Conservation (phyloP, 139 green algal genomes). For the Auxenochlorella pyrenoidosa region DNA sequence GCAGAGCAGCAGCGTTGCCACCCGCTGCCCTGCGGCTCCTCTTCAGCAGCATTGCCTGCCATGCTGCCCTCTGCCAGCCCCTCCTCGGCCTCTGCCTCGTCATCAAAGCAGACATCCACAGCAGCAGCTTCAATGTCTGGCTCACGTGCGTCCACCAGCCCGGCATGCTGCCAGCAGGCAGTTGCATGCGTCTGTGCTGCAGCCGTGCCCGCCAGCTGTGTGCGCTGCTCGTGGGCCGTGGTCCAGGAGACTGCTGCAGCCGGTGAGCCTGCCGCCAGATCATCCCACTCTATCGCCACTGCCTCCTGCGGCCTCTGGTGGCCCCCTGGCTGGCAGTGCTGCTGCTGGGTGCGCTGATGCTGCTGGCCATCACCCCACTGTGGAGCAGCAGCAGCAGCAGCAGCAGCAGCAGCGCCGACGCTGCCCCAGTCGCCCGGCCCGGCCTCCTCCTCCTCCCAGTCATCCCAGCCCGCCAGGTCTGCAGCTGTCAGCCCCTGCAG, state of each 20-base stretch:
- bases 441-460: slow-evolving; percentile 7
- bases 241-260: not conserved
- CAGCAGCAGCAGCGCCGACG: not conserved
- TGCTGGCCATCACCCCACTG: not conserved
- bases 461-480: slow-evolving; percentile 18
- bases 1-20: not conserved
- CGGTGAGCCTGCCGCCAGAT: not conserved
- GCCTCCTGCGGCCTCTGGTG: not conserved
- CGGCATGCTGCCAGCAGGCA: not conserved
- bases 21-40: not conserved
- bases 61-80: no score
- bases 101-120: not conserved
- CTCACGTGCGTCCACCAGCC: no score
- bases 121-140: not conserved
- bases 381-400: no score
- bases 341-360: not conserved
- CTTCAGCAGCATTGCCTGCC: no score
- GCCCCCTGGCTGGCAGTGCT: not conserved
- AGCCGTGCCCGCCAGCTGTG: not conserved
- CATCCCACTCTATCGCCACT: slow-evolving; percentile 4
- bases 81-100: not conserved
- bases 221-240: not conserved
- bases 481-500: slow-evolving; percentile 10
- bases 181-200: not conserved
- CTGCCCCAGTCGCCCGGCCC: not conserved